phyloP scores from a whole-genome alignment of 2,329 filamentous ascomycete species.

The Beauveria sp. region DNA sequence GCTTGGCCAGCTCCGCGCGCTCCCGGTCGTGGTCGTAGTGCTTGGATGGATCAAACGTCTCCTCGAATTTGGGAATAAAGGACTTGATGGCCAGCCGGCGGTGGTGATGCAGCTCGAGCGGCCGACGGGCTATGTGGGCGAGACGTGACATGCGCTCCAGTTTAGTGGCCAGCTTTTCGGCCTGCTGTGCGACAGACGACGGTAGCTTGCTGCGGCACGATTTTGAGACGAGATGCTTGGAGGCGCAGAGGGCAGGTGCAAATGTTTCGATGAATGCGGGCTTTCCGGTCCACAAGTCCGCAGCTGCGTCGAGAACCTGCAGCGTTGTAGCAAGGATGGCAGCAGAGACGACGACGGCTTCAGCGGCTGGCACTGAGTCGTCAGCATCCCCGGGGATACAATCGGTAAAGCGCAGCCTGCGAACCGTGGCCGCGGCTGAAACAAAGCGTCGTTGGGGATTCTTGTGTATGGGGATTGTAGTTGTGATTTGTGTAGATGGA shows the following conservation, averaged over 20 bases:
- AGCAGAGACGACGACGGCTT: constrained; percentile 35
- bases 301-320: constrained; percentile 58
- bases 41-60: constrained; percentile 85
- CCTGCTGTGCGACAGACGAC: constrained; percentile 29
- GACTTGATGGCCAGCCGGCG: constrained; percentile 80
- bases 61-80: constrained; percentile 90
- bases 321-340: constrained; percentile 56
- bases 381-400: constrained; percentile 35
- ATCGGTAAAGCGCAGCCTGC: constrained; percentile 54
- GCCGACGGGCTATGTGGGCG: constrained; percentile 61
- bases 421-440: constrained; percentile 31
- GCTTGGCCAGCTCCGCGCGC: constrained; percentile 74
- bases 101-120: constrained; percentile 85
- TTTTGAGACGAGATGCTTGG: constrained; percentile 52
- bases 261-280: constrained; percentile 75
- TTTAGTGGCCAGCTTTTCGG: constrained; percentile 36
- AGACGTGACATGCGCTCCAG: constrained; percentile 50
- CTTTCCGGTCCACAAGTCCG: constrained; percentile 66
- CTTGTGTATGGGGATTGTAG: constrained; percentile 56
- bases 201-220: constrained; percentile 44
- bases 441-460: constrained; percentile 42
- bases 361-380: constrained; percentile 21
- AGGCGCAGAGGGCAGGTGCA: constrained; percentile 49
- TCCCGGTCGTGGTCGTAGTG: constrained; percentile 96
- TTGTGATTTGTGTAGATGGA: constrained; percentile 41